Evolutionary conservation across 768 basidiomycete genomes (phyloP).

Genomic region (Calocera viscosa): DNA sequence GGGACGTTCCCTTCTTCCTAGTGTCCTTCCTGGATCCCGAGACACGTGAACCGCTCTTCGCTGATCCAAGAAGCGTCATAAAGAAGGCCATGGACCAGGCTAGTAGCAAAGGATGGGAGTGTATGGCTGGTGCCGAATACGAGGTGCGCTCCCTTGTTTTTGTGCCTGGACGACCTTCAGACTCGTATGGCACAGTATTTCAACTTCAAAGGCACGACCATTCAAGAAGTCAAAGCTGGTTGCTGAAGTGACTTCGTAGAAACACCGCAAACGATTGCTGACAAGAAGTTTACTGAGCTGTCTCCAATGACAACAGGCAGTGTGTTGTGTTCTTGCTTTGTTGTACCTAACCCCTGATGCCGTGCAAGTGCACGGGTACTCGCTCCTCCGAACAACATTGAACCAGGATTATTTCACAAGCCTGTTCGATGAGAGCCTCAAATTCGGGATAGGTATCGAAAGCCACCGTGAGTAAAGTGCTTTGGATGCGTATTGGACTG

Average conservation of each 20-base stretch:
- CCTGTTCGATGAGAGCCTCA: constrained; percentile 59
- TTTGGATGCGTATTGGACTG: neutral
- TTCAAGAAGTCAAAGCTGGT: neutral
- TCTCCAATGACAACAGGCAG: constrained; percentile 84
- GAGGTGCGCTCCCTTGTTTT: constrained; percentile 46
- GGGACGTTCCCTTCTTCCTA: constrained; percentile 85
- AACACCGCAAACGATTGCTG: constrained; percentile 57
- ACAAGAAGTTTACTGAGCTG: constrained; percentile 66
- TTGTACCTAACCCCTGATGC: neutral
- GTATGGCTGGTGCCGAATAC: constrained; percentile 83
- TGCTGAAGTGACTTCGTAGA: constrained; percentile 36
- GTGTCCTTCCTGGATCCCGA: constrained; percentile 83
- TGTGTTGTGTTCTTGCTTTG: constrained; percentile 31
- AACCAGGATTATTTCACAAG: constrained; percentile 84
- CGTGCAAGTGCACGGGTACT: constrained; percentile 85
- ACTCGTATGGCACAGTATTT: constrained; percentile 46
- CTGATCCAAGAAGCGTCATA: constrained; percentile 78
- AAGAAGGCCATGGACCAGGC: constrained; percentile 44
- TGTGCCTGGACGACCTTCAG: neutral
- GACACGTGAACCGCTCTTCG: constrained; percentile 59
- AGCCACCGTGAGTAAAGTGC: constrained; percentile 55
- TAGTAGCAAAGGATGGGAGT: constrained; percentile 39
- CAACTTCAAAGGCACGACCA: constrained; percentile 66
- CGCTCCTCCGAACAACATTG: constrained; percentile 76
- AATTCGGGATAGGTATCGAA: constrained; percentile 73